These are phyloP conservation scores for Arachnomyces sp. DNA, from an alignment of 2,329 filamentous ascomycete species.

Conservation along the genomic window DNA sequence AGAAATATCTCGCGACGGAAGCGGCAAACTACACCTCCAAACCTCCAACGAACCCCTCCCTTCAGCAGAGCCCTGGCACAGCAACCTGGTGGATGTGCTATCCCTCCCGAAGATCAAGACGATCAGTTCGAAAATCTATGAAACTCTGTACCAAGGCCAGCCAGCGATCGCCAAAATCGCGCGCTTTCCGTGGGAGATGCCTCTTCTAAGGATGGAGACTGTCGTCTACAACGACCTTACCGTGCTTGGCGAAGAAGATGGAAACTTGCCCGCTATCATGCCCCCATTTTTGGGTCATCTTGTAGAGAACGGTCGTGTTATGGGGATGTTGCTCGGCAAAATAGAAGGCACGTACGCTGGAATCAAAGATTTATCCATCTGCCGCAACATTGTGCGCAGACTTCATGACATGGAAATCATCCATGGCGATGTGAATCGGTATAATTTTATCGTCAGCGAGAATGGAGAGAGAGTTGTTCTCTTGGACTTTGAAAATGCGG, in stretches of 20 bases:
- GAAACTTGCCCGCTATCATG: too few relatives aligned
- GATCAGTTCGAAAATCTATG: conserved; percentile 1
- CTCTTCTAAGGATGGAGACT: too few relatives aligned
- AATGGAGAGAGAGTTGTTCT: too few relatives aligned
- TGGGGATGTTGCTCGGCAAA: conserved; percentile 6
- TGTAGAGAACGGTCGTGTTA: conserved; percentile 5
- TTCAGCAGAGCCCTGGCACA: too few relatives aligned
- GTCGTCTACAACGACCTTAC: too few relatives aligned
- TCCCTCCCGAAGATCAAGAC: too few relatives aligned
- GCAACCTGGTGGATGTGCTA: too few relatives aligned
- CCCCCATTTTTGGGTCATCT: conserved; percentile 5
- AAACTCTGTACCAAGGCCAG: background rate
- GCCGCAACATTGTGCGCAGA: background rate
- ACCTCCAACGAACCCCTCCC: too few relatives aligned
- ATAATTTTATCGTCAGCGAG: conserved; percentile 5
- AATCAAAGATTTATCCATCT: conserved; percentile 1
- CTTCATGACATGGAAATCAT: conserved; percentile 4
- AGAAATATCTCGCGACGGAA: conserved; percentile 12
- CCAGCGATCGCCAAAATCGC: conserved; percentile 7
- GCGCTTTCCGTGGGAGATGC: background rate
- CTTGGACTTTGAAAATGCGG: too few relatives aligned
- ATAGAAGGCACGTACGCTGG: background rate
- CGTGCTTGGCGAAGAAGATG: too few relatives aligned
- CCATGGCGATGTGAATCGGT: conserved; percentile 8
- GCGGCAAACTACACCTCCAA: background rate